phyloP scores from a whole-genome alignment of 2,329 filamentous ascomycete species.

The Fusarium sp. region DNA sequence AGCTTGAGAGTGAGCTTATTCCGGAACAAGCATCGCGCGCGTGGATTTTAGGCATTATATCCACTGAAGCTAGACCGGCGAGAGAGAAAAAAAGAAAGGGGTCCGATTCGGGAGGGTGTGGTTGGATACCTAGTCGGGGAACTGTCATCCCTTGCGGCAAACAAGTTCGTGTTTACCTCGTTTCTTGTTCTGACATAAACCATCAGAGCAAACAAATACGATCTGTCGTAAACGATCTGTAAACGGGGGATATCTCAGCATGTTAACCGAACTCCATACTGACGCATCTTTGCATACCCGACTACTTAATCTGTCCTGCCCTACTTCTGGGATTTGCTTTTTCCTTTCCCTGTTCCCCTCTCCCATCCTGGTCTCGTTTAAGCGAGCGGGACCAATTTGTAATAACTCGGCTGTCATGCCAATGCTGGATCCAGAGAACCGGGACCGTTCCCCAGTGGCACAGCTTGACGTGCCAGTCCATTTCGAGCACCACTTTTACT shows the following conservation, averaged over 20 bases:
- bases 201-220: not conserved
- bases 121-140: not conserved
- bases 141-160: conserved; percentile 11
- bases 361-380: conserved; percentile 1
- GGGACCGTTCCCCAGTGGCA: not conserved
- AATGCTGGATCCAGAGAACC: not conserved
- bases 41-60: not conserved
- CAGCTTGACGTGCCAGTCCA: not conserved
- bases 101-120: not conserved
- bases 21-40: conserved; percentile 21
- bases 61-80: not conserved
- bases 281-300: not conserved
- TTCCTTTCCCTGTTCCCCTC: not conserved
- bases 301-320: not conserved
- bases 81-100: not conserved
- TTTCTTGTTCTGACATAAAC: not conserved
- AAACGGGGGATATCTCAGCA: not conserved
- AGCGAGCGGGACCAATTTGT: not conserved
- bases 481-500: conserved; percentile 21
- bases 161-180: not conserved
- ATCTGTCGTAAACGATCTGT: conserved; percentile 14
- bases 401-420: conserved; percentile 24
- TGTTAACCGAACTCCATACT: not conserved
- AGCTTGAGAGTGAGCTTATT: conserved; percentile 4
- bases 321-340: conserved; percentile 14